Conservation (phyloP, 805 yeast species). For the Teunomyces aglyptinius region DNA sequence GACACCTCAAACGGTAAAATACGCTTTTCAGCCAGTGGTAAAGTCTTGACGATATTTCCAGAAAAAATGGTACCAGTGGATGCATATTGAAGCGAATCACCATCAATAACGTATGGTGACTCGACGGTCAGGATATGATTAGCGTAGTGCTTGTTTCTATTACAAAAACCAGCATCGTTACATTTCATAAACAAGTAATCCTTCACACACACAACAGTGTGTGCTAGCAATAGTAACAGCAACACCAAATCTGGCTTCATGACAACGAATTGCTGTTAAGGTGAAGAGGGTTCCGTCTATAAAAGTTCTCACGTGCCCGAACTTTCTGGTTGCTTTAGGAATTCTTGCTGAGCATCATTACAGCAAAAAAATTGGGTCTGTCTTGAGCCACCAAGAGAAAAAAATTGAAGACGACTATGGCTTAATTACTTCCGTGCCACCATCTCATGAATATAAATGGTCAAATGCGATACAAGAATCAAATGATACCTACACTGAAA, state of each 20-base stretch:
- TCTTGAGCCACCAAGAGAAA: too few relatives aligned
- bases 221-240: background rate
- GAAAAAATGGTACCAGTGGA: conserved; percentile 28
- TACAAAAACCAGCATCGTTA: conserved; percentile 78
- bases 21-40: conserved; percentile 15
- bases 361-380: too few relatives aligned
- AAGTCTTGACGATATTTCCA: conserved; percentile 48
- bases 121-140: conserved; percentile 14
- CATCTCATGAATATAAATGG: too few relatives aligned
- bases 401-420: too few relatives aligned
- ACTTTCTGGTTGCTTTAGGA: too few relatives aligned
- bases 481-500: too few relatives aligned
- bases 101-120: conserved; percentile 26
- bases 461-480: too few relatives aligned
- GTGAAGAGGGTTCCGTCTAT: too few relatives aligned
- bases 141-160: conserved; percentile 72
- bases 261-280: background rate
- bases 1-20: conserved; percentile 58
- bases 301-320: background rate
- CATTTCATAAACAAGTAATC: conserved; percentile 74
- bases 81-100: conserved; percentile 12
- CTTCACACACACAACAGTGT: conserved; percentile 41
- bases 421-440: too few relatives aligned
- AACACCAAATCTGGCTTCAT: conserved; percentile 1
- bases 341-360: too few relatives aligned